A percentile compares a stretch with the other conserved stretches of the same genome.
These are phyloP conservation scores for Panicum hallii DNA, from an alignment of 202 grass and related monocot genomes.

Conservation along the genomic window DNA sequence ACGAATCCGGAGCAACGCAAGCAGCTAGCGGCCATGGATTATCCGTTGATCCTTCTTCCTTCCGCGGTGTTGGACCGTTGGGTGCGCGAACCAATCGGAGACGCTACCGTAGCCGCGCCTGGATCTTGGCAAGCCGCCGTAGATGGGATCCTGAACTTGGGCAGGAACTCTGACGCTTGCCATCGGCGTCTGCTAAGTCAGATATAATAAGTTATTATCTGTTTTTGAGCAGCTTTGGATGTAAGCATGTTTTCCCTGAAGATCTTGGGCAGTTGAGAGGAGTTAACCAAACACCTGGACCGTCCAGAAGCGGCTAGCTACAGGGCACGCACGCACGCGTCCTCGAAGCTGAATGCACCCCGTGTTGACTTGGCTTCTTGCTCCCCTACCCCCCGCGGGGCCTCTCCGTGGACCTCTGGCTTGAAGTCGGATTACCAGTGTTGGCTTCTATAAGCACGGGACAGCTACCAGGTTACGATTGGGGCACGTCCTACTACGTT, in stretches of 20 bases:
- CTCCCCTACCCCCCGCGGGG: no score
- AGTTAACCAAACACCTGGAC: slow-evolving; percentile 26
- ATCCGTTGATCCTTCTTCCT: not conserved
- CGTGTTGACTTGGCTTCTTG: no score
- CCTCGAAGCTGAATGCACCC: not conserved
- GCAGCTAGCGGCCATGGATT: not conserved
- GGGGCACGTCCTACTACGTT: not conserved
- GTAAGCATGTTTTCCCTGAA: not conserved
- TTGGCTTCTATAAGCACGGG: no score
- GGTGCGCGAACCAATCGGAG: slow-evolving; percentile 29
- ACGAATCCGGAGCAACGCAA: not conserved
- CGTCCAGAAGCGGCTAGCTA: slow-evolving; percentile 13
- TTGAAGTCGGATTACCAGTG: not conserved
- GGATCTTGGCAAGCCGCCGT: not conserved
- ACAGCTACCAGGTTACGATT: not conserved
- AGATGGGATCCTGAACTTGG: not conserved
- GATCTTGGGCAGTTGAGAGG: slow-evolving; percentile 34
- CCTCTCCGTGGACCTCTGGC: not conserved
- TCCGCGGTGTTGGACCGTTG: slow-evolving; percentile 5
- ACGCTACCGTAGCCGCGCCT: slow-evolving; percentile 14
- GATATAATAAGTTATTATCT: no score
- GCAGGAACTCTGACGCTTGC: not conserved
- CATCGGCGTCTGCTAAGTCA: not conserved
- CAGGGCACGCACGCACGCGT: not conserved
- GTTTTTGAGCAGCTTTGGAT: not conserved